Percentiles rank a stretch among this genome's conserved stretches.
Evolutionary conservation across 805 yeast species (phyloP).

Genomic region (Ogataea salicorniae): DNA sequence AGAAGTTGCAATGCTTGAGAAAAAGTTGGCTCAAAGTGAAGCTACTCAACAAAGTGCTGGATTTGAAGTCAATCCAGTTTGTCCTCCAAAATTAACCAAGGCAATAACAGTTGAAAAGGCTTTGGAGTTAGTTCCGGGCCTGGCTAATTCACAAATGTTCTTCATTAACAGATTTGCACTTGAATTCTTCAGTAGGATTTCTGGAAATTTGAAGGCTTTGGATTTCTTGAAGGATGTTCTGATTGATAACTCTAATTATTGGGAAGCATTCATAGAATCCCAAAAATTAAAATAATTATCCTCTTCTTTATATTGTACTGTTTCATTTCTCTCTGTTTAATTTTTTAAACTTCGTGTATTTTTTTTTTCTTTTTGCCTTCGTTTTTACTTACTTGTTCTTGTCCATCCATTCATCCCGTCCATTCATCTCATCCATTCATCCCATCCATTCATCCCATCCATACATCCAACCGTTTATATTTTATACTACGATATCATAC

Average conservation of each 20-base stretch:
- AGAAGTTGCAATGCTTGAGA: constrained; percentile 55
- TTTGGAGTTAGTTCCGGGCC: constrained; percentile 39
- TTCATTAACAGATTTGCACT: constrained; percentile 80
- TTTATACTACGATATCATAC: no score
- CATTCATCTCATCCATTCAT: no score
- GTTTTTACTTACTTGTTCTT: no score
- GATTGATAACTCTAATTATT: constrained; percentile 47
- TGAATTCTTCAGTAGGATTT: constrained; percentile 64
- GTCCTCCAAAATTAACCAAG: constrained; percentile 20
- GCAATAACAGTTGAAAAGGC: constrained; percentile 37
- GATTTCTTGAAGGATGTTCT: constrained; percentile 52
- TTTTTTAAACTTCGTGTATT: no score
- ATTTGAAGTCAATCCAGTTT: constrained; percentile 5
- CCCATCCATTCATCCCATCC: no score
- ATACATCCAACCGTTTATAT: no score
- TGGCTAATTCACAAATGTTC: constrained; percentile 73
- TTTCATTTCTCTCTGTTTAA: no score
- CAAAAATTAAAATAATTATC: no score
- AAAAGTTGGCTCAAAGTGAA: constrained; percentile 13
- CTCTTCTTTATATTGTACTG: no score
- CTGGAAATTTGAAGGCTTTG: constrained; percentile 56
- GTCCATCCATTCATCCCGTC: no score
- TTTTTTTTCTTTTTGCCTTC: no score
- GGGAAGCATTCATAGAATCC: constrained; percentile 34
- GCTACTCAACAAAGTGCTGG: constrained; percentile 4